A percentile compares a stretch with the other conserved stretches of the same genome.
Evolutionary conservation across 257 asterid species (phyloP).

Genomic region (Coffea canephora): DNA sequence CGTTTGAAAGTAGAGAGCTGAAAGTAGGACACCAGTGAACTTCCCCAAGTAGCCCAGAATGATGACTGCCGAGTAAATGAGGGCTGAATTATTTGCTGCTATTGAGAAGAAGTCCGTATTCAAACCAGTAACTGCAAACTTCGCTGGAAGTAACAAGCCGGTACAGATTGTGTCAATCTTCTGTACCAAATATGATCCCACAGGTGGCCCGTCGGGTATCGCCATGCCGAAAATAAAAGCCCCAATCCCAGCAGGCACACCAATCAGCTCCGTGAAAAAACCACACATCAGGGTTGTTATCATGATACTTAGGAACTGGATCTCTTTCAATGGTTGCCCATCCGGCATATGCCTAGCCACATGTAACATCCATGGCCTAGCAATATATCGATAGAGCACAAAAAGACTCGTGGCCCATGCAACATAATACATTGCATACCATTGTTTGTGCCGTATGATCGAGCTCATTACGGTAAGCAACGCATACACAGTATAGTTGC

Average conservation of each 20-base stretch:
- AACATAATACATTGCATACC: conserved; percentile 11
- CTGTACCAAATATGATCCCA: conserved; percentile 37
- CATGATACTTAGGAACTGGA: conserved; percentile 37
- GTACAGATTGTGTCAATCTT: conserved; percentile 35
- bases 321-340: conserved; percentile 42
- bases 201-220: conserved; percentile 51
- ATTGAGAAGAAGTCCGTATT: conserved; percentile 28
- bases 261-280: conserved; percentile 35
- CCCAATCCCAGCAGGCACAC: conserved; percentile 51
- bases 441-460: neutral
- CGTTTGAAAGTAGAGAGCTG: conserved; percentile 33
- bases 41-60: conserved; percentile 36
- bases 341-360: conserved; percentile 36
- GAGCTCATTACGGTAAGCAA: conserved; percentile 11
- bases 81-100: neutral
- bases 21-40: conserved; percentile 40
- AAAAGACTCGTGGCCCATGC: conserved; percentile 4
- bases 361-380: conserved; percentile 30
- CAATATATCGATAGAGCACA: conserved; percentile 14
- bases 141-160: conserved; percentile 54
- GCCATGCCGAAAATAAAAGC: conserved; percentile 42
- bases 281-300: conserved; percentile 36
- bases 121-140: conserved; percentile 49
- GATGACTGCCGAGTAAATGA: conserved; percentile 23
- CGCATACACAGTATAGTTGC: conserved; percentile 26